phyloP scores from a whole-genome alignment of 164 flowering plant genomes.

The Macadamia tetraphylla region DNA sequence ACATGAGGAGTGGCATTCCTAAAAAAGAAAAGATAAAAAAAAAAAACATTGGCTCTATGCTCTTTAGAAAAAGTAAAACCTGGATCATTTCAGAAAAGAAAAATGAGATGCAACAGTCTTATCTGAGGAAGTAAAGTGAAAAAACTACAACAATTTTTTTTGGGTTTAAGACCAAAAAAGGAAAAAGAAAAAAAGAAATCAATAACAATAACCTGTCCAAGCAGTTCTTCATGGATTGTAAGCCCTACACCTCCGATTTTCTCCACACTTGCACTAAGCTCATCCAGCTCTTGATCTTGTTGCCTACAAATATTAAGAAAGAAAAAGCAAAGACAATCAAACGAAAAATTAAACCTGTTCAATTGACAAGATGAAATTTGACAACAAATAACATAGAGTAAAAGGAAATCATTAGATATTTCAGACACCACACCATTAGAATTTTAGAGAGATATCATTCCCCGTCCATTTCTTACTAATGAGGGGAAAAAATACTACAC shows the following conservation, averaged over 20 bases:
- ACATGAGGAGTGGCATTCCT: too few species aligned
- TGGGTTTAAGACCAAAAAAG: too few species aligned
- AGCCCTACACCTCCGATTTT: conserved; percentile 93
- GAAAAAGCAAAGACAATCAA: neutral
- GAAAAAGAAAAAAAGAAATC: too few species aligned
- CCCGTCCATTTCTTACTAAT: too few species aligned
- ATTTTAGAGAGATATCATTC: too few species aligned
- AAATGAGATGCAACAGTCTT: neutral
- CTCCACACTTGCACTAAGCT: conserved; percentile 84
- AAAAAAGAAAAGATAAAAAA: too few species aligned
- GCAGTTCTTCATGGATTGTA: conserved; percentile 94
- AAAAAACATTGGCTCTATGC: too few species aligned
- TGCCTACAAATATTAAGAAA: conserved; percentile 41
- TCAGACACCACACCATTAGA: too few species aligned
- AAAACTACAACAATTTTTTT: too few species aligned
- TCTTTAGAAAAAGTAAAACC: neutral
- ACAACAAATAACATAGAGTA: neutral
- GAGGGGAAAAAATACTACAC: too few species aligned
- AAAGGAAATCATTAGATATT: too few species aligned
- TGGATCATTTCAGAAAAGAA: neutral
- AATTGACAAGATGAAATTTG: neutral
- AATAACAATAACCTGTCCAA: conserved; percentile 59
- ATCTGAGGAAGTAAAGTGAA: neutral
- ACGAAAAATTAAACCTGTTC: neutral
- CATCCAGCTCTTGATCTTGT: conserved; percentile 96